Evolutionary conservation across 805 yeast species (phyloP).

Genomic region (Metschnikowia colocasiae): DNA sequence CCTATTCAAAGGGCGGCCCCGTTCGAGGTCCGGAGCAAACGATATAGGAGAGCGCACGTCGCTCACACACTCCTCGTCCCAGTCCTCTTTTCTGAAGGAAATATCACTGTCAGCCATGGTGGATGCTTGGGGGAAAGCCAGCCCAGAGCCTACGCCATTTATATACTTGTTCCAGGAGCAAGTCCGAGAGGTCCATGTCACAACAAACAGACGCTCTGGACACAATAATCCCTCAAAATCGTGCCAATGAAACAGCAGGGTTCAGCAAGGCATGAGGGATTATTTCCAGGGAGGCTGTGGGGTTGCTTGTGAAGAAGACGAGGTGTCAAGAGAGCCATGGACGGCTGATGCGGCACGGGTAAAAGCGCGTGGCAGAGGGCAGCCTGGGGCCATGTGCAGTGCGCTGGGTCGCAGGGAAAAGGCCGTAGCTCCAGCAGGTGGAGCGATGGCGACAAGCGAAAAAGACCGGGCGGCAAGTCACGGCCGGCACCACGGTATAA

Average conservation of each 20-base stretch:
- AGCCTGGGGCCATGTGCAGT: not conserved
- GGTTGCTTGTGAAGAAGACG: not conserved
- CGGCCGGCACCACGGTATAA: not conserved
- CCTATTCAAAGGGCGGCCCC: not conserved
- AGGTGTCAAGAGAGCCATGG: not conserved
- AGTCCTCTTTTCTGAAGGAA: constrained; percentile 1
- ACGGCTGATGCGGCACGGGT: not conserved
- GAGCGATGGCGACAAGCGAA: not conserved
- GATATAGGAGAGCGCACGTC: constrained; percentile 1
- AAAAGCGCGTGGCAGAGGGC: not conserved
- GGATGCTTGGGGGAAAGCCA: not conserved
- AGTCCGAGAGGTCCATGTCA: no score
- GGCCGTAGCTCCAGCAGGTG: not conserved
- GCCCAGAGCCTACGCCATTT: no score
- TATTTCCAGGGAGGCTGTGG: not conserved
- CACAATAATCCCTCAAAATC: not conserved
- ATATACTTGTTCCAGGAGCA: no score
- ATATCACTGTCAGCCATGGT: constrained; percentile 5
- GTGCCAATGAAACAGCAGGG: not conserved
- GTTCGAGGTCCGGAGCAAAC: constrained; percentile 3
- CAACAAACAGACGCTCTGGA: no score
- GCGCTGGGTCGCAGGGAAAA: not conserved
- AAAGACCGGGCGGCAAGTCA: not conserved
- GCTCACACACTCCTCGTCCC: constrained; percentile 5
- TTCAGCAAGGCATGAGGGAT: not conserved